phyloP scores from a whole-genome alignment of 2,329 filamentous ascomycete genomes.

The Colletotrichum navitas region DNA sequence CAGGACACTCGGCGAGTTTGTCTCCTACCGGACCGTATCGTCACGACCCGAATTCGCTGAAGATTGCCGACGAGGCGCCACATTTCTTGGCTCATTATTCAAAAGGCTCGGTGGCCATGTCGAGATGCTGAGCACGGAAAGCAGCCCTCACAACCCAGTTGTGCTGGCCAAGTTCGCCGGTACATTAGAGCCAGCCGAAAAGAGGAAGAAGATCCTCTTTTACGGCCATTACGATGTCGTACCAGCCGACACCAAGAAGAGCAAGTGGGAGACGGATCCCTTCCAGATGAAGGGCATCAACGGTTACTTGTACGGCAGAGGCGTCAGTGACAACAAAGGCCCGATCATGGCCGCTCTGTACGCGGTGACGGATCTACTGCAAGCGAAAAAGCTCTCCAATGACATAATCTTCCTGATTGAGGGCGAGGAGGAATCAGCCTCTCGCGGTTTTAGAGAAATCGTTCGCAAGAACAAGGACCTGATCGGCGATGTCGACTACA shows the following conservation, averaged over 20 bases:
- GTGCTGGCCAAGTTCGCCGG: slow-evolving; percentile 90
- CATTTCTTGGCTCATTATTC: slow-evolving; percentile 89
- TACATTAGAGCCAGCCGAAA: slow-evolving; percentile 73
- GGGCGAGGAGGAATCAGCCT: slow-evolving; percentile 96
- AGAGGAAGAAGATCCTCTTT: slow-evolving; percentile 89
- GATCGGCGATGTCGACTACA: slow-evolving; percentile 94
- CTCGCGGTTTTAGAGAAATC: slow-evolving; percentile 87
- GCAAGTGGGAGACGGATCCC: slow-evolving; percentile 88
- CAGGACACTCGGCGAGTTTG: slow-evolving; percentile 84
- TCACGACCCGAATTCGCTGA: slow-evolving; percentile 87
- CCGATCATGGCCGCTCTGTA: slow-evolving; percentile 95
- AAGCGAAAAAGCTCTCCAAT: slow-evolving; percentile 84
- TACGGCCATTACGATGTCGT: slow-evolving; percentile 99
- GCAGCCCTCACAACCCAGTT: slow-evolving; percentile 84
- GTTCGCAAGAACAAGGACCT: slow-evolving; percentile 83
- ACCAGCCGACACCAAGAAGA: slow-evolving; percentile 83
- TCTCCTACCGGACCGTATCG: slow-evolving; percentile 92
- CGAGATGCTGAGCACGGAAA: slow-evolving; percentile 87
- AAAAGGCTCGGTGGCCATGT: slow-evolving; percentile 91
- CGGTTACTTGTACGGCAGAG: slow-evolving; percentile 93
- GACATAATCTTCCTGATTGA: slow-evolving; percentile 96
- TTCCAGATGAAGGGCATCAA: slow-evolving; percentile 92
- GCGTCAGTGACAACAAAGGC: slow-evolving; percentile 98
- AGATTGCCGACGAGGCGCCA: slow-evolving; percentile 92
- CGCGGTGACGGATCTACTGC: slow-evolving; percentile 88